A percentile compares a stretch with the other conserved stretches of the same genome.
phyloP scores from a whole-genome alignment of 441 rosid genomes.

The Hura crepitans region DNA sequence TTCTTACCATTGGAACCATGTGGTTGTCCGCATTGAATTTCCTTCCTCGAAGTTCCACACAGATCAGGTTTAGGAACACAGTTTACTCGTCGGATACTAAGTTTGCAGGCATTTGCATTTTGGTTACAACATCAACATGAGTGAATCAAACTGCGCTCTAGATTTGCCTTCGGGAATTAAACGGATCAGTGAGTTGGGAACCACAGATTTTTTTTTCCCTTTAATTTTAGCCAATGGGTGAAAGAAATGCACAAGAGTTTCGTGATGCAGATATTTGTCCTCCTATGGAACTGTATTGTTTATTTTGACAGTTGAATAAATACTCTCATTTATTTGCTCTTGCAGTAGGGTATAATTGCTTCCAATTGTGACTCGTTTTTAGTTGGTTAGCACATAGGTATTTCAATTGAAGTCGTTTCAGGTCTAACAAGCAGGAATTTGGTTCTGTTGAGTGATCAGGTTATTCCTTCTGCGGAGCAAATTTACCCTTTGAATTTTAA shows the following conservation, averaged over 20 bases:
- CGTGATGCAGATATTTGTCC: neutral
- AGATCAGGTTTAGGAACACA: constrained; percentile 16
- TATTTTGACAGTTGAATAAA: neutral
- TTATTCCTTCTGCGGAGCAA: no score
- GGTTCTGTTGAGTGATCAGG: no score
- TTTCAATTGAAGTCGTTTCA: no score
- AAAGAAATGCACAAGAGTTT: neutral
- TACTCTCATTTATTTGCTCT: neutral
- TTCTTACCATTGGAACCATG: neutral
- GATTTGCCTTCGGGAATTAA: neutral
- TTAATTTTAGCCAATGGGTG: neutral
- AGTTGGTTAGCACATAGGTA: no score
- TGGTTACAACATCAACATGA: constrained; percentile 2
- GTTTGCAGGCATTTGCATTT: constrained; percentile 11
- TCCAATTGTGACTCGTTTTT: no score
- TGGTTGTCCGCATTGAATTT: neutral
- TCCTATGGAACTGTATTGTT: neutral
- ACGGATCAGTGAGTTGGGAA: neutral
- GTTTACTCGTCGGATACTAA: neutral
- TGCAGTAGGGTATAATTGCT: no score
- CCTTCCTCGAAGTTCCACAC: neutral
- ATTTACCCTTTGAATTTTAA: no score
- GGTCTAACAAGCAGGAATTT: no score
- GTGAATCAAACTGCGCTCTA: neutral
- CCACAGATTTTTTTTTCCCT: neutral